Evolutionary conservation across 2,329 filamentous ascomycete genomes (phyloP), one percentile per base, ranked within the genome.

Genomic region (Paramyrothecium roridum): DNA sequence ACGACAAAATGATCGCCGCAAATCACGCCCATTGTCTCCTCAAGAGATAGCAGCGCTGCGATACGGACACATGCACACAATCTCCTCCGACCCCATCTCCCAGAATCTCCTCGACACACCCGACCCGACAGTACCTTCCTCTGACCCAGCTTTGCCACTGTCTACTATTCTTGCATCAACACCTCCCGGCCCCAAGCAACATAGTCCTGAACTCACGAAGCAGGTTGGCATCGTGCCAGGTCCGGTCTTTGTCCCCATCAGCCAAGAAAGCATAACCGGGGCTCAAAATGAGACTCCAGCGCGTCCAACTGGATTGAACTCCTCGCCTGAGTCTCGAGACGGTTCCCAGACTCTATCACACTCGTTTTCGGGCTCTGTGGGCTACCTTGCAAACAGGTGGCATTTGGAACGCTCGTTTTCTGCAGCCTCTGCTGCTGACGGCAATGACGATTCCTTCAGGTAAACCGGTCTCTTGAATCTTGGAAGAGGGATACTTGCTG

Each of bases 1-100:
- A 67, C 84, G 93, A 61, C 93, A 98, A 72, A 96, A 96, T 73
- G 91, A 96, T 70, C 85, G 93, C 64, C 85, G 93, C 62, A 96
- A 93, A 76, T 91, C 91, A 54, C 88, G 90, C 63, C 92, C 93
- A 49, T 80, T 96, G 40, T 84, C 90, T 26, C 84, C 88, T 11
- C 86, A 92, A 70, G 91, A 95, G 69, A 82, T 93, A 54, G 85
- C 81, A 59, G 81, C 82, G 56, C 74, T 86, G 63, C 73, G 81
- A 66, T 79, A 82, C 66, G 77, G 82, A 49, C 78, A 76, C 62
- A 76, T 84, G 69, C 76, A 80, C 61, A 73, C 79, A 34, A 69
- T 83, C 46, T 76, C 80, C 4, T 77, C 79, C 33, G 79, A 82
- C 56, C 69, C 75, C 33, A 60, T 65, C 40, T 65, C 68, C 46